These are phyloP conservation scores for Alternaria solani DNA, from an alignment of 2,329 filamentous ascomycete genomes.

Conservation along the genomic window DNA sequence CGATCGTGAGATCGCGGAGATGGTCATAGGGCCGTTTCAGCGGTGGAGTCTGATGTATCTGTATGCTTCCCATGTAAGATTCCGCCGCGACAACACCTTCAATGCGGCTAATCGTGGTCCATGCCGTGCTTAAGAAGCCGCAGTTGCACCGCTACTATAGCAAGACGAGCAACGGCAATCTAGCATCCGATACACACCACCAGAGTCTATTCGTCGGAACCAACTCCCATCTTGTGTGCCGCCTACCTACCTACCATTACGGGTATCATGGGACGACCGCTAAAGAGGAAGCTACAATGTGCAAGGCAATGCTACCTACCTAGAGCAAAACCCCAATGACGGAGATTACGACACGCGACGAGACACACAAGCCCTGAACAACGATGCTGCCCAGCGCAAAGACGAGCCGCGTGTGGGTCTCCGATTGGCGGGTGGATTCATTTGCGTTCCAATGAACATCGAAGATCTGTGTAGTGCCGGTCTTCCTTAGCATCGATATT, in stretches of 20 bases:
- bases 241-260: neutral
- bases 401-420: neutral
- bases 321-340: neutral
- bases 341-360: neutral
- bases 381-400: too few relatives aligned
- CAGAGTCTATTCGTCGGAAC: neutral
- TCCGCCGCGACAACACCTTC: neutral
- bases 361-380: neutral
- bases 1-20: neutral
- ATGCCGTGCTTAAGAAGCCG: neutral
- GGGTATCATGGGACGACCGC: neutral
- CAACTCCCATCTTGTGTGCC: neutral
- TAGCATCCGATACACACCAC: neutral
- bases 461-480: neutral
- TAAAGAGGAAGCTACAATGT: neutral
- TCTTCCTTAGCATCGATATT: neutral
- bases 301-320: neutral
- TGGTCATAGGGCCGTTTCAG: neutral
- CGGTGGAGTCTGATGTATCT: neutral
- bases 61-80: neutral
- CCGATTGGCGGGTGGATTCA: slow-evolving; percentile 9
- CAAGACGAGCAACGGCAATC: neutral
- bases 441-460: slow-evolving; percentile 13
- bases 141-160: neutral
- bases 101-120: neutral